Base-by-base conservation (phyloP, 2,329 filamentous ascomycete species). In the Paracoccidioides brasiliensis region DNA sequence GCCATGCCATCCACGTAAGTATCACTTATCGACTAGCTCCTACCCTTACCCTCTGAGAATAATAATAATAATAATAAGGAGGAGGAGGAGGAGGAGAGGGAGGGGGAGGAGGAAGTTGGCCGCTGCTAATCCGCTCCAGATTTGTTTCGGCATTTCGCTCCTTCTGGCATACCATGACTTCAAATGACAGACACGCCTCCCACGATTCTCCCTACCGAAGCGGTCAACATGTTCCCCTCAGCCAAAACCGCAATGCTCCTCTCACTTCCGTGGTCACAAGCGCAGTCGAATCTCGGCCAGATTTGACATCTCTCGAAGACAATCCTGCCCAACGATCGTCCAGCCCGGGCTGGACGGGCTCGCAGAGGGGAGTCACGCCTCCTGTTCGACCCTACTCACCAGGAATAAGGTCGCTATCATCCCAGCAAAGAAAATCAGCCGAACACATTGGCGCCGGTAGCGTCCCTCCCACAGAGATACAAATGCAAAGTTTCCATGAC, bases 401-500 rank as follows among this genome's bases (percentile, higher is more conserved):
- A 9, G 91, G 90, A 53, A 81, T 94, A 78, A 81, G 90, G 64
- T 91, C 88, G n/a, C 76, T 85, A 56, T 78, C 83, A 53, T 86
- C 85, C 63, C 80, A 80, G 60, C 72, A 80, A 63, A 78, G 82
- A 64, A 66, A 64, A 50, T 78, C 81, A 40, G 82, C 78, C 58
- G 81, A 82, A 61, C 76, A 76, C 57, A 80, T 84, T 57, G 46
- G 43, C 33, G 80, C 81, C 64, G 87, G 93, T 67, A 82, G 82
- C 57, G 80, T 84, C 62, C 83, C 74, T 74, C 82, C 74, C 4
- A 87, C 88, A 61, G 91, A 96, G 70, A 95, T 98, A 59, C 91
- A 86, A 63, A 93, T 98, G 88, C 93, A 96, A 73, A 86, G 86
- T 59, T 98, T 98, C 74, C 83, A 86, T 65, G 90, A 96, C 62